Conservation (phyloP, 2,329 filamentous ascomycete species). For the Allantophomopsis lycopodina region DNA sequence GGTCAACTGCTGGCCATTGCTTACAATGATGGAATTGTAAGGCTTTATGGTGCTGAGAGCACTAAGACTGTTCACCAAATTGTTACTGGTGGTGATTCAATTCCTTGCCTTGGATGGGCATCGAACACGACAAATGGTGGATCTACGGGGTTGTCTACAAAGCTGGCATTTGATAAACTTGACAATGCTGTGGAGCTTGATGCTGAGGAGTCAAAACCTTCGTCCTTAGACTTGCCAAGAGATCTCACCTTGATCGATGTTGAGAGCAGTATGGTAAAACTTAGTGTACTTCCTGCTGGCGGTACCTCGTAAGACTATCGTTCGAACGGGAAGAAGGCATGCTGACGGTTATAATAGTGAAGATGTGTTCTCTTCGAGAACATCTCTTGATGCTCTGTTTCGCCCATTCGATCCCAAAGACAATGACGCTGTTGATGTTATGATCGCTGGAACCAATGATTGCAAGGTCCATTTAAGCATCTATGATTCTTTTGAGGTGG, state of each 20-base stretch:
- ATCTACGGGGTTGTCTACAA: constrained; percentile 9
- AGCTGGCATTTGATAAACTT: constrained; percentile 5
- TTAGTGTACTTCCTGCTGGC: constrained; percentile 57
- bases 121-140: constrained; percentile 14
- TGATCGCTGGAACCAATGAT: constrained; percentile 60
- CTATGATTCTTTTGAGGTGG: constrained; percentile 75
- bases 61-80: constrained; percentile 71
- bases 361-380: constrained; percentile 19
- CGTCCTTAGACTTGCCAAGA: constrained; percentile 43
- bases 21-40: constrained; percentile 69
- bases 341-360: constrained; percentile 9
- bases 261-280: constrained; percentile 61
- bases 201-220: not conserved
- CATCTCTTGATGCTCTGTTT: constrained; percentile 19
- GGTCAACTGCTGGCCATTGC: constrained; percentile 69
- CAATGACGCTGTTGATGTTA: constrained; percentile 64
- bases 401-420: constrained; percentile 36
- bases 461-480: constrained; percentile 66
- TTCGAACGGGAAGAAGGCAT: not conserved
- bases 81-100: constrained; percentile 18
- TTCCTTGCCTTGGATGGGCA: constrained; percentile 28
- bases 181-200: constrained; percentile 1
- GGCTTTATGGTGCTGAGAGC: constrained; percentile 66
- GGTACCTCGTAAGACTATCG: constrained; percentile 40
- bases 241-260: constrained; percentile 65